phyloP scores from a whole-genome alignment of 768 basidiomycete species.

The Daedalea quercina region DNA sequence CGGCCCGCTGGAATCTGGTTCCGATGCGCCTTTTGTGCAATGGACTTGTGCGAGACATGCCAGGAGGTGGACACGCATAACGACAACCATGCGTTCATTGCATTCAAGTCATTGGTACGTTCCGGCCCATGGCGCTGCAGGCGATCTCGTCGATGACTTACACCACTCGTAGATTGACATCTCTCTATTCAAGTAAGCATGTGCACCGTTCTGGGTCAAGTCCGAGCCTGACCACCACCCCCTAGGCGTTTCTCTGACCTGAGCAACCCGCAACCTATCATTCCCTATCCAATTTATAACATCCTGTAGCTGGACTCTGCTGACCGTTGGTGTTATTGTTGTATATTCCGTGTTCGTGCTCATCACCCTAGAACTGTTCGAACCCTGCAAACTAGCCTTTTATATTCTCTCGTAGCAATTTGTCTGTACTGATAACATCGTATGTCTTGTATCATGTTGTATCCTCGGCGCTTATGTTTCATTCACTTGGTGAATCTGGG shows the following conservation, averaged over 20 bases:
- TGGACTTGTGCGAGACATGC: constrained; percentile 83
- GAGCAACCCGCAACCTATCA: constrained; percentile 2
- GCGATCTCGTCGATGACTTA: constrained; percentile 4
- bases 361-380: too few relatives aligned
- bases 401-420: too few relatives aligned
- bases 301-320: not conserved
- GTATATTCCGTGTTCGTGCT: not conserved
- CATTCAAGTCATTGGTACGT: constrained; percentile 73
- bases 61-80: constrained; percentile 80
- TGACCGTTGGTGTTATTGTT: not conserved
- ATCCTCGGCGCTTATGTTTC: too few relatives aligned
- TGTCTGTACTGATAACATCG: too few relatives aligned
- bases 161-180: constrained; percentile 53
- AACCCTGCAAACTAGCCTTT: too few relatives aligned
- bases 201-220: not conserved
- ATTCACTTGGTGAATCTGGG: too few relatives aligned
- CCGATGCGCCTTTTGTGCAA: constrained; percentile 81
- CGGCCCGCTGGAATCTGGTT: constrained; percentile 87
- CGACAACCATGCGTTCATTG: constrained; percentile 75
- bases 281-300: not conserved
- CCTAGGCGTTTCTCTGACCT: not conserved
- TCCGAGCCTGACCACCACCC: not conserved
- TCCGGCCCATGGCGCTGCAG: not conserved
- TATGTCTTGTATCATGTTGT: too few relatives aligned
- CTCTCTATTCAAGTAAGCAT: constrained; percentile 55